These are phyloP conservation scores for Russula emetica DNA, from an alignment of 768 basidiomycete species.

Conservation along the genomic window DNA sequence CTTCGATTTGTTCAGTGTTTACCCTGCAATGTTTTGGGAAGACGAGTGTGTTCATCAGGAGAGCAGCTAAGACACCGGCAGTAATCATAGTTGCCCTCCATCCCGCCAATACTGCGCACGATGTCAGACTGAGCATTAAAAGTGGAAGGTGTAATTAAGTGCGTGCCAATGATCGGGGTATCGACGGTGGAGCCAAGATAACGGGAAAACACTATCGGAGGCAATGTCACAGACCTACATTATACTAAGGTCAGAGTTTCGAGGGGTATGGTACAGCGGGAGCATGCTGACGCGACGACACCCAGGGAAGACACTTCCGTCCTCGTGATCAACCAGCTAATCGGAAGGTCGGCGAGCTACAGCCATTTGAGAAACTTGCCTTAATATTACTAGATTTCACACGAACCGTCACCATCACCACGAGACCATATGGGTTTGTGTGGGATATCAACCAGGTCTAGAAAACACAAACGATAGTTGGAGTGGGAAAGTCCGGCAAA, in stretches of 20 bases:
- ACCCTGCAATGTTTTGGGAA: conserved; percentile 48
- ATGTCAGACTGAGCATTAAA: not conserved
- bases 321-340: conserved; percentile 43
- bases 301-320: conserved; percentile 41
- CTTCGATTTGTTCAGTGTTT: conserved; percentile 9
- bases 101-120: conserved; percentile 37
- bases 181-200: conserved; percentile 30
- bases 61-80: conserved; percentile 44
- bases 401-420: conserved; percentile 38
- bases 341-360: conserved; percentile 43
- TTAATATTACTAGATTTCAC: not conserved
- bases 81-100: conserved; percentile 42
- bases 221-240: conserved; percentile 42
- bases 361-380: not conserved
- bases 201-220: conserved; percentile 38
- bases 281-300: conserved; percentile 40
- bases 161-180: conserved; percentile 15
- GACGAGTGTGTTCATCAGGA: conserved; percentile 42
- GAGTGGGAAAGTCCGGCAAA: not conserved
- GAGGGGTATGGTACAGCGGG: not conserved
- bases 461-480: not conserved
- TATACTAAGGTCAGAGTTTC: conserved; percentile 3
- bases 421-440: conserved; percentile 43
- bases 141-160: not conserved
- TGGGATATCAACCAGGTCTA: conserved; percentile 41